These are phyloP conservation scores for Cyclocybe aegerita DNA, from an alignment of 768 basidiomycete species.

Conservation along the genomic window DNA sequence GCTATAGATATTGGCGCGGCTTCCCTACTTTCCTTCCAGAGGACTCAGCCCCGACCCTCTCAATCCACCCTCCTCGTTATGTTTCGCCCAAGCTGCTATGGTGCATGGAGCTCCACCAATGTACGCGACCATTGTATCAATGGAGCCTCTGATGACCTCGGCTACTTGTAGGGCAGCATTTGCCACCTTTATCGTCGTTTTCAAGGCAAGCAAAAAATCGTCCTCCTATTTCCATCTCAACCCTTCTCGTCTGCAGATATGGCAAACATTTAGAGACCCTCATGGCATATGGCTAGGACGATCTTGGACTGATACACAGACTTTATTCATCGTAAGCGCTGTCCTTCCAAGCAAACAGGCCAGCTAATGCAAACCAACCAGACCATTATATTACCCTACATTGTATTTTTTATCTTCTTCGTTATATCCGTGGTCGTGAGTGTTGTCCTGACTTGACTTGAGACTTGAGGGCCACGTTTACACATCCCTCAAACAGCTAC, in stretches of 20 bases:
- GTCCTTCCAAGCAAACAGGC: neutral
- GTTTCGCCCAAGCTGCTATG: slow-evolving; percentile 52
- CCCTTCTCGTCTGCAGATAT: slow-evolving; percentile 14
- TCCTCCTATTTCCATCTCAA: neutral
- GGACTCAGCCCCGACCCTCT: slow-evolving; percentile 13
- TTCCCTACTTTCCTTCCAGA: slow-evolving; percentile 7
- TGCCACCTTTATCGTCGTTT: slow-evolving; percentile 23
- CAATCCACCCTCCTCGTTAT: slow-evolving; percentile 32
- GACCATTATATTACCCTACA: slow-evolving; percentile 29
- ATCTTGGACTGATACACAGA: slow-evolving; percentile 8
- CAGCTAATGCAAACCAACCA: slow-evolving; percentile 5
- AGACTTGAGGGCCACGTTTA: too few relatives aligned
- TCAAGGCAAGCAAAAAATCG: slow-evolving; percentile 18
- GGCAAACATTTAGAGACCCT: slow-evolving; percentile 22
- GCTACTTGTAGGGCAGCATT: slow-evolving; percentile 19
- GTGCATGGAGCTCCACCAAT: slow-evolving; percentile 53
- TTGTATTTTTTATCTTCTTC: slow-evolving; percentile 42
- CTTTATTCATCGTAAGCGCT: slow-evolving; percentile 11
- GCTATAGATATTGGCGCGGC: neutral
- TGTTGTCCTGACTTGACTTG: slow-evolving; percentile 6
- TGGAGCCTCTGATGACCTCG: neutral
- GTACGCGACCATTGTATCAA: slow-evolving; percentile 28
- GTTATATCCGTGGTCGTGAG: slow-evolving; percentile 37
- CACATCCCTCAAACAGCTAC: slow-evolving; percentile 11
- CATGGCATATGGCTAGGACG: slow-evolving; percentile 3